Evolutionary conservation across 2,329 filamentous ascomycete species (phyloP).

Genomic region (Scedosporium boydii): DNA sequence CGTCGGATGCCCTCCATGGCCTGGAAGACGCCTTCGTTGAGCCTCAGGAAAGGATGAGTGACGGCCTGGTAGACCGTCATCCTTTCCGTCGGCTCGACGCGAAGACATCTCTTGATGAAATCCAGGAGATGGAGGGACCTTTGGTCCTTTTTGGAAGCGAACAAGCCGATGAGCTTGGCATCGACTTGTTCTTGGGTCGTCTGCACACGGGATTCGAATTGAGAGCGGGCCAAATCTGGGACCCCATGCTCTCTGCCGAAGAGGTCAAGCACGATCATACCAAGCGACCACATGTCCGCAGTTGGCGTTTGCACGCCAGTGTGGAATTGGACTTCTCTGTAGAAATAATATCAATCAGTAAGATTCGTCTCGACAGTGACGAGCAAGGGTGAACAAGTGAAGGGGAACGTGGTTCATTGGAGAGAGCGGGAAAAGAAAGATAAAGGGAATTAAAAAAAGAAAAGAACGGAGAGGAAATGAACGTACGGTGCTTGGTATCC

Average conservation of each 20-base stretch:
- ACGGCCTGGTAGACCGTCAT: slow-evolving; percentile 3
- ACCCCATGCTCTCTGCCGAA: slow-evolving; percentile 9
- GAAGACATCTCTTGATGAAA: slow-evolving; percentile 1
- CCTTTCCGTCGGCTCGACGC: neutral
- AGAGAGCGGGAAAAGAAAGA: neutral
- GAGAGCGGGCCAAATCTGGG: neutral
- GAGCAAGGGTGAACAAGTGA: too few relatives aligned
- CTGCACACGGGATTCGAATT: neutral
- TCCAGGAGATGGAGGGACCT: neutral
- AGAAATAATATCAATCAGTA: too few relatives aligned
- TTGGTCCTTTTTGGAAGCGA: neutral
- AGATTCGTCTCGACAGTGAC: too few relatives aligned
- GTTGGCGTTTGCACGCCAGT: slow-evolving; percentile 28
- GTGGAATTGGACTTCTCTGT: slow-evolving; percentile 17
- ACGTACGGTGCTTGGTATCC: slow-evolving; percentile 42
- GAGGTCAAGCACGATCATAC: slow-evolving; percentile 32
- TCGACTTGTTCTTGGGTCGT: neutral
- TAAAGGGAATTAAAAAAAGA: too few relatives aligned
- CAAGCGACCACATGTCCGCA: slow-evolving; percentile 45
- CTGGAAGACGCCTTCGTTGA: slow-evolving; percentile 4
- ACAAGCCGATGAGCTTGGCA: neutral
- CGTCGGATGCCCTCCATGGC: neutral
- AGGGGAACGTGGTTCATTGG: neutral
- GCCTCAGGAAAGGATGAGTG: slow-evolving; percentile 1
- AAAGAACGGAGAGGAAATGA: neutral